These are phyloP conservation scores for Mucor plumbeus DNA, from an alignment of 371 early-diverging fungal species.

Conservation along the genomic window DNA sequence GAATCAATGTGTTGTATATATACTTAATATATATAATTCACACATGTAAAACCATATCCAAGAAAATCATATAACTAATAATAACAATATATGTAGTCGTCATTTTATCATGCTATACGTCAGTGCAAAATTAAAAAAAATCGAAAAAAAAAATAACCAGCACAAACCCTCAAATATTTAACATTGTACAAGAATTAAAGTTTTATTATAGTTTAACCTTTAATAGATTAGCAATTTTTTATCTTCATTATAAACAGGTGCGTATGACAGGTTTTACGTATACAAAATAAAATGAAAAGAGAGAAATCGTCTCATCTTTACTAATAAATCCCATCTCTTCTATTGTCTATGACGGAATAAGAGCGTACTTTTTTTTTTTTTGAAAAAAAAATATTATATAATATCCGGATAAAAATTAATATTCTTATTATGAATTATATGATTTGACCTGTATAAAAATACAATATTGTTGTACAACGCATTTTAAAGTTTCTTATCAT, in stretches of 20 bases:
- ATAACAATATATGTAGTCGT: not conserved
- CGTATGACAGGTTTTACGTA: not conserved
- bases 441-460: not conserved
- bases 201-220: not conserved
- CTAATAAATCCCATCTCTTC: not conserved
- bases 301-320: not conserved
- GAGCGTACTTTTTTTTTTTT: not conserved
- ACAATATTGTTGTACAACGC: not conserved
- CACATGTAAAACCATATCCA: no score
- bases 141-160: not conserved
- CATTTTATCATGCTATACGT: not conserved
- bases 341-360: not conserved
- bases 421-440: not conserved
- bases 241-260: not conserved
- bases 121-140: not conserved
- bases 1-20: not conserved
- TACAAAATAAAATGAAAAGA: not conserved
- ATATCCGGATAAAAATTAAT: not conserved
- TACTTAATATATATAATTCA: no score
- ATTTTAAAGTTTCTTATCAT: slow-evolving; percentile 3
- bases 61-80: not conserved
- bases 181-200: not conserved
- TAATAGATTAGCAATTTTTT: not conserved
- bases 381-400: not conserved
- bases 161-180: not conserved